These are phyloP conservation scores for Polytrichum formosum DNA, from an alignment of 225 moss, liverwort and hornwort genomes.

Conservation along the genomic window DNA sequence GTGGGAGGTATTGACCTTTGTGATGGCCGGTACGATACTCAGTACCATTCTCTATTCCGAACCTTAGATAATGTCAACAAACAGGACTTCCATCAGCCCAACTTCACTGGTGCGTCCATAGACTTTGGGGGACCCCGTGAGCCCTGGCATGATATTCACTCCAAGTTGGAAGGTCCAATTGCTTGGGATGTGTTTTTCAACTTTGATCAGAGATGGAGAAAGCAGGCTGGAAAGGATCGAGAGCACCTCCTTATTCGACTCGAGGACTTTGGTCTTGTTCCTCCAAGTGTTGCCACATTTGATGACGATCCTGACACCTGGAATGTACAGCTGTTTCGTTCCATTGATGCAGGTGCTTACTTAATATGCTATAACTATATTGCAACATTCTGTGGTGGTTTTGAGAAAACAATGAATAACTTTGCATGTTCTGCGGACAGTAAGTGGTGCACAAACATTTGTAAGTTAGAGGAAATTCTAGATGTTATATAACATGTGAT, in stretches of 20 bases:
- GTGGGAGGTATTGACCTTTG: slow-evolving; percentile 69
- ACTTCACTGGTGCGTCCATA: slow-evolving; percentile 16
- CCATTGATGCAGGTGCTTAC: slow-evolving; percentile 75
- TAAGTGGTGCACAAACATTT: too few relatives aligned
- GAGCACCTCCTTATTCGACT: slow-evolving; percentile 36
- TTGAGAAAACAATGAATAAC: too few relatives aligned
- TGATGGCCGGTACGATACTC: slow-evolving; percentile 61
- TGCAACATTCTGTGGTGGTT: too few relatives aligned
- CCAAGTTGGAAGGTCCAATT: slow-evolving; percentile 65
- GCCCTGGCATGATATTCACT: slow-evolving; percentile 95
- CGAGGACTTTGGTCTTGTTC: slow-evolving; percentile 21
- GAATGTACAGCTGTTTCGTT: slow-evolving; percentile 91
- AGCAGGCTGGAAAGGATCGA: slow-evolving; percentile 44
- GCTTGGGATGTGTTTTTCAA: slow-evolving; percentile 97
- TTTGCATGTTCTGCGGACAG: too few relatives aligned
- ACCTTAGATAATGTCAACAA: slow-evolving; percentile 36
- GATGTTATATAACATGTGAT: too few relatives aligned
- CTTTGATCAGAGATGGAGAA: slow-evolving; percentile 86
- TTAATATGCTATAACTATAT: too few relatives aligned
- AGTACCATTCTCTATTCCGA: slow-evolving; percentile 54
- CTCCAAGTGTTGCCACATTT: slow-evolving; percentile 37
- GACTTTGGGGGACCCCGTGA: slow-evolving; percentile 81
- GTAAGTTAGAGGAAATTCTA: too few relatives aligned
- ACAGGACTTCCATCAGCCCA: slow-evolving; percentile 40
- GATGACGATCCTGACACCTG: slow-evolving; percentile 69